Evolutionary conservation across 371 early-diverging fungal species (phyloP), one percentile per base, ranked within the genome.

Genomic region (Mucor indicus): DNA sequence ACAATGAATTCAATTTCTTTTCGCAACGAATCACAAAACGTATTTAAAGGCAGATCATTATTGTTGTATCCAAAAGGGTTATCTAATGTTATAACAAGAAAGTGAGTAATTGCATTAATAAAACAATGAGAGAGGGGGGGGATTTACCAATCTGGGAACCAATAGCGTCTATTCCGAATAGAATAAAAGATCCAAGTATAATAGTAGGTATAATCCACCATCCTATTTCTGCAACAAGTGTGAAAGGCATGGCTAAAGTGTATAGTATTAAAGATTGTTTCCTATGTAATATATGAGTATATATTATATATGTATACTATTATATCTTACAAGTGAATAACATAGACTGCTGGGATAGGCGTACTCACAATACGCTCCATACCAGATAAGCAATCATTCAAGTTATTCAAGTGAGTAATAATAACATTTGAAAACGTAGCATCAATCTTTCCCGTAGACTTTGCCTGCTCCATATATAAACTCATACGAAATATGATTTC

Each of bases 301-400:
- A 21, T 4, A 36, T 4, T n/a, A 19, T 21, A 39, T 12, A 30
- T n/a, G n/a, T 17, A 22, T 1, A 17, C 11, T 19, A 16, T 2
- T 24, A 19, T 13, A 25, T 15, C 69, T 63, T 67, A 69, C 64
- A 90, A 51, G 68, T 90, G 92, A 47, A 89, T 81, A 22, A 73
- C 68, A 57, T 92, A 92, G 9, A 87, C 90, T 13, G 80, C 56
- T 0, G 92, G 92, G 58, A 90, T 86, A 10, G 92, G 92, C 1
- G 87, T 83, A 52, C 69, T 73, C n/a, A 84, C 69, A 57, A 92
- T 85, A 19, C 92, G 69, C 54, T 91, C 90, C 54, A 90, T 75
- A 25, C 72, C 68, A 22, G 80, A 74, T 30, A 90, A 63, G 52
- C 77, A 78, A 52, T 91, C 91, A 35, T 85, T 76, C 50, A 84